These are phyloP conservation scores for Lasiodiplodia theobromae DNA, from an alignment of 2,329 filamentous ascomycete genomes.

Conservation along the genomic window DNA sequence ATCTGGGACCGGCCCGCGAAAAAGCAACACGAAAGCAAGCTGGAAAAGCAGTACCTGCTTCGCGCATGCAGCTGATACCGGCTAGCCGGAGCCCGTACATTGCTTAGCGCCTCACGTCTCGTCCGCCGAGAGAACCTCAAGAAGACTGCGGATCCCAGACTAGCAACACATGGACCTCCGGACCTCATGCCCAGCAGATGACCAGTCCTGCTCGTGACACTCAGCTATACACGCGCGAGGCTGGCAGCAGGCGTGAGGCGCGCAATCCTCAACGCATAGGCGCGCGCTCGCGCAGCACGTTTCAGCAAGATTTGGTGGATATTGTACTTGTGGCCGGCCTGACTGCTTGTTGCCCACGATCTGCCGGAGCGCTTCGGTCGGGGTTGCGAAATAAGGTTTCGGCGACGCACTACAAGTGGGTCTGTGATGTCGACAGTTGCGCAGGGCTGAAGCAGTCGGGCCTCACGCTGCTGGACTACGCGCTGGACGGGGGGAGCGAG, in stretches of 20 bases:
- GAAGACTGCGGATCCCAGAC: constrained; percentile 4
- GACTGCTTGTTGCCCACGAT: neutral
- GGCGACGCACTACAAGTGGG: constrained; percentile 14
- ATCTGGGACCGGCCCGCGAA: constrained; percentile 19
- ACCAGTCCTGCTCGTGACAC: neutral
- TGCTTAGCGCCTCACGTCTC: constrained; percentile 23
- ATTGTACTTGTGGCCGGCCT: constrained; percentile 1
- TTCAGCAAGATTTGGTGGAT: constrained; percentile 23
- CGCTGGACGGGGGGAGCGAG: neutral
- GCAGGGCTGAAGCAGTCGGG: constrained; percentile 19
- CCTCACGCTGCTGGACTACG: neutral
- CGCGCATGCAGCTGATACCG: neutral
- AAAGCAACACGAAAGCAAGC: constrained; percentile 9
- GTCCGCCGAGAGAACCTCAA: neutral
- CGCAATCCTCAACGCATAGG: neutral
- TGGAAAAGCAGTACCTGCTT: constrained; percentile 7
- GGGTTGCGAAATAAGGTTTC: constrained; percentile 17
- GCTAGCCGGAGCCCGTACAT: neutral
- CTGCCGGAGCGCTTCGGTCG: neutral
- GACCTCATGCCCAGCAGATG: neutral
- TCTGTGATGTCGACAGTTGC: constrained; percentile 13
- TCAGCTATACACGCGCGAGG: neutral
- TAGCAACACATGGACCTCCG: neutral
- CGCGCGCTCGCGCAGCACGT: neutral
- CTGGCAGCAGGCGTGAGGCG: neutral